These are phyloP conservation scores for Exutisphaerella laricina DNA, from an alignment of 2,329 filamentous ascomycete genomes.

Conservation along the genomic window DNA sequence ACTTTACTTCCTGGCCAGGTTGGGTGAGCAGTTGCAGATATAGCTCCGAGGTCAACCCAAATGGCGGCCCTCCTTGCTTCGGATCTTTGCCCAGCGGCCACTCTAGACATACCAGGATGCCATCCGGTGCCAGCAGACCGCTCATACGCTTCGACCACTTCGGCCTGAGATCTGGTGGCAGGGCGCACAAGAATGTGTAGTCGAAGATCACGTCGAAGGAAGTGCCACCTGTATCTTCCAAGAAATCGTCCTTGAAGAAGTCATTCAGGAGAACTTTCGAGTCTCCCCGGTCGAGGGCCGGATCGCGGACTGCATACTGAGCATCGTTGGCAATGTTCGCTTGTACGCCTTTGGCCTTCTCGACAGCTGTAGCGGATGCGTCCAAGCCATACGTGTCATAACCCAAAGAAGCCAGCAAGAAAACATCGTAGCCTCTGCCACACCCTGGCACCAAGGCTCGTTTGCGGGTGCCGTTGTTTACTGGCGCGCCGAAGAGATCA, in stretches of 20 bases:
- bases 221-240: slow-evolving; percentile 37
- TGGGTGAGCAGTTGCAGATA: slow-evolving; percentile 66
- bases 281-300: slow-evolving; percentile 43
- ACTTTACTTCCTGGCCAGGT: slow-evolving; percentile 62
- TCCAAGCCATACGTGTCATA: slow-evolving; percentile 76
- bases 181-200: slow-evolving; percentile 59
- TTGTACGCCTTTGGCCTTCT: slow-evolving; percentile 44
- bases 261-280: slow-evolving; percentile 57
- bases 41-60: slow-evolving; percentile 60
- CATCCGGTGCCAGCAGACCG: slow-evolving; percentile 48
- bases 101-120: slow-evolving; percentile 62
- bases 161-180: slow-evolving; percentile 51
- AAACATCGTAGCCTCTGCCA: slow-evolving; percentile 74
- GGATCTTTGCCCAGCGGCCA: slow-evolving; percentile 70
- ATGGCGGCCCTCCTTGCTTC: slow-evolving; percentile 64
- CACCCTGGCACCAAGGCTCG: slow-evolving; percentile 74
- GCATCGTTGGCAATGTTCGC: slow-evolving; percentile 32
- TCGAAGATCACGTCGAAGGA: slow-evolving; percentile 63
- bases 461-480: slow-evolving; percentile 35
- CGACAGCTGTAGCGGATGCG: slow-evolving; percentile 48
- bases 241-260: slow-evolving; percentile 60
- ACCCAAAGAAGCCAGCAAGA: slow-evolving; percentile 66
- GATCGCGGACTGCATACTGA: slow-evolving; percentile 41
- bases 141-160: slow-evolving; percentile 53
- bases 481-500: slow-evolving; percentile 22